These are phyloP conservation scores for Corymbia calophylla DNA, from an alignment of 441 rosid species.

Conservation along the genomic window DNA sequence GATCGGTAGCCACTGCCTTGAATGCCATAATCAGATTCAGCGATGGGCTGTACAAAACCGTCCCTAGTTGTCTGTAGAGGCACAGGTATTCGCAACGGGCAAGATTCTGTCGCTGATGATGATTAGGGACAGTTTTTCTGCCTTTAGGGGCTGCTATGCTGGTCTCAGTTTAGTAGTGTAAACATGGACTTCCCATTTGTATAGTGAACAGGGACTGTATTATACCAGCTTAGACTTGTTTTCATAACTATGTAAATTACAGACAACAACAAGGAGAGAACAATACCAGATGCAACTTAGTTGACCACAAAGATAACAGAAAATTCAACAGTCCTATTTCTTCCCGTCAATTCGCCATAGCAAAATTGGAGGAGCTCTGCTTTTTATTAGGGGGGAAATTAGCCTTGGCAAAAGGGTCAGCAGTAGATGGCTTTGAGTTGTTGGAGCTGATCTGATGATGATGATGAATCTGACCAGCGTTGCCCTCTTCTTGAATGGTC, in stretches of 20 bases:
- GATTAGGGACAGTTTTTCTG: not conserved
- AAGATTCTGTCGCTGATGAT: not conserved
- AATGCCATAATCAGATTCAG: not conserved
- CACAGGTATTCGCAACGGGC: not conserved
- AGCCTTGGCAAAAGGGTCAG: not conserved
- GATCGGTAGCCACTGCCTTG: not conserved
- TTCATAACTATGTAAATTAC: not conserved
- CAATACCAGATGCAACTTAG: not conserved
- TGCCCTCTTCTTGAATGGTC: constrained; percentile 3
- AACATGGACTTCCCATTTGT: not conserved
- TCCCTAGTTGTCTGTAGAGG: not conserved
- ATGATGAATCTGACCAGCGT: not conserved
- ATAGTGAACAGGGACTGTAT: not conserved
- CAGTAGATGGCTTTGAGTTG: not conserved
- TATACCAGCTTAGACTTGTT: not conserved
- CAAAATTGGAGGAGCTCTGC: not conserved
- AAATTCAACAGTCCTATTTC: not conserved
- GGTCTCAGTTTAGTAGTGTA: not conserved
- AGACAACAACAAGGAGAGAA: not conserved
- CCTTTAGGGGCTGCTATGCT: not conserved
- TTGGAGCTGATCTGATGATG: not conserved
- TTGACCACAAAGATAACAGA: not conserved
- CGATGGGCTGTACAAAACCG: not conserved
- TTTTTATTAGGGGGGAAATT: not conserved
- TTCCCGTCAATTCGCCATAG: not conserved